phyloP scores from a whole-genome alignment of 345 rosid genomes.

The Camelina neglecta region DNA sequence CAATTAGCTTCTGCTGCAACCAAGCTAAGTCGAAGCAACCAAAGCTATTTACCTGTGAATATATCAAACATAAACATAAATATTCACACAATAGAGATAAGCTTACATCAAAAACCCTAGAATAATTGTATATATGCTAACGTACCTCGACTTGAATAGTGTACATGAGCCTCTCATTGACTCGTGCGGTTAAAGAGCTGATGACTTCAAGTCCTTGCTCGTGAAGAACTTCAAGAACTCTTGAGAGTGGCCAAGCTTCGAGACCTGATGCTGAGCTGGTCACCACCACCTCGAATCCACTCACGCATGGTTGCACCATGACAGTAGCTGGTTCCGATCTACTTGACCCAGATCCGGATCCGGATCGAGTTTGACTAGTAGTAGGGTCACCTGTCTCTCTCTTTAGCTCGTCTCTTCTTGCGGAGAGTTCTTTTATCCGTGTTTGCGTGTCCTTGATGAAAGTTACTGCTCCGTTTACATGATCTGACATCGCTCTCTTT shows the following conservation, averaged over 20 bases:
- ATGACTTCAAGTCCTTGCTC: slow-evolving; percentile 47
- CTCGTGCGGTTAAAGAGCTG: slow-evolving; percentile 44
- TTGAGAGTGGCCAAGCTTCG: slow-evolving; percentile 45
- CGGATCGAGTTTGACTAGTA: slow-evolving; percentile 34
- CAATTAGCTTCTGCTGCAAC: slow-evolving; percentile 49
- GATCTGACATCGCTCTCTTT: slow-evolving; percentile 53
- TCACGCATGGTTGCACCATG: slow-evolving; percentile 39
- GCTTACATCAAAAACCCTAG: not conserved
- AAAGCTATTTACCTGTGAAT: slow-evolving; percentile 47
- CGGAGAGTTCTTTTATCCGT: slow-evolving; percentile 31
- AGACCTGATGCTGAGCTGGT: slow-evolving; percentile 33
- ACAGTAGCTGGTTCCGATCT: slow-evolving; percentile 26
- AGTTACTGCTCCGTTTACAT: slow-evolving; percentile 47
- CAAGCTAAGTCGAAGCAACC: slow-evolving; percentile 39
- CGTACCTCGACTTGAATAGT: slow-evolving; percentile 54
- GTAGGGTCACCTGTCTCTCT: slow-evolving; percentile 11
- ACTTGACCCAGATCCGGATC: slow-evolving; percentile 30
- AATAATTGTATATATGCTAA: not conserved
- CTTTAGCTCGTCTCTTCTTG: slow-evolving; percentile 48
- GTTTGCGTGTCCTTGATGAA: slow-evolving; percentile 47
- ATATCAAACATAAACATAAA: not conserved
- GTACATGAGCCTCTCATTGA: slow-evolving; percentile 43
- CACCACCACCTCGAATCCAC: slow-evolving; percentile 49
- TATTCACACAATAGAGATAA: not conserved
- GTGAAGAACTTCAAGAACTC: slow-evolving; percentile 43